phyloP scores from a whole-genome alignment of 768 basidiomycete species.

The Amanita jacksonii region DNA sequence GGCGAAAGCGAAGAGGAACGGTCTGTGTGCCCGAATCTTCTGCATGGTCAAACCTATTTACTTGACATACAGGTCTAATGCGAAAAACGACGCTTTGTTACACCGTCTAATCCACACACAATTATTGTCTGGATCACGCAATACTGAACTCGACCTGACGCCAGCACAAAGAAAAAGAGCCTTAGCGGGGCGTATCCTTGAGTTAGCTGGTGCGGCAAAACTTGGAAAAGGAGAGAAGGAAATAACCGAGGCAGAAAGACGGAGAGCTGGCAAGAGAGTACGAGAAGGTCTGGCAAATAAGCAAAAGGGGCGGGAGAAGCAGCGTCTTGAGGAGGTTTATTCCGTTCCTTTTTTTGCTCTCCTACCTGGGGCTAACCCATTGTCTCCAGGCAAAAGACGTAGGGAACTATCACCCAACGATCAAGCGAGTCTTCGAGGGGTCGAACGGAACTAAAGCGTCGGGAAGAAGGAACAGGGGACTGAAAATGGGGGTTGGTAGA shows the following conservation, averaged over 20 bases:
- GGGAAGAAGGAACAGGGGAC: conserved; percentile 51
- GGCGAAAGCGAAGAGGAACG: conserved; percentile 47
- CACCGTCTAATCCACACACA: conserved; percentile 76
- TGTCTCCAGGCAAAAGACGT: conserved; percentile 61
- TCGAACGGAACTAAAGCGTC: conserved; percentile 14
- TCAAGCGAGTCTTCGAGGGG: conserved; percentile 57
- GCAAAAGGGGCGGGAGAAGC: conserved; percentile 43
- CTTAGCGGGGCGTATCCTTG: conserved; percentile 66
- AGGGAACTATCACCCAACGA: conserved; percentile 75
- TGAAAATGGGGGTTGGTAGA: conserved; percentile 72
- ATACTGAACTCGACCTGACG: conserved; percentile 49
- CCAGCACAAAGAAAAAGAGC: conserved; percentile 67
- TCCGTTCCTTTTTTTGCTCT: too few relatives aligned
- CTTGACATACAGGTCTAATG: conserved; percentile 48
- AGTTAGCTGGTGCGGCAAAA: conserved; percentile 56
- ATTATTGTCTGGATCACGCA: conserved; percentile 64
- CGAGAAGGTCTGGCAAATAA: conserved; percentile 61
- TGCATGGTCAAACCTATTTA: neutral
- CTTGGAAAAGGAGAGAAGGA: conserved; percentile 66
- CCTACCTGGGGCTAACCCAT: neutral
- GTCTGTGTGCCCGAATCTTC: conserved; percentile 20
- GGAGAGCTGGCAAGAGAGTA: conserved; percentile 62
- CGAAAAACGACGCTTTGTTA: conserved; percentile 68
- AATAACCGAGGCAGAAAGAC: conserved; percentile 53
- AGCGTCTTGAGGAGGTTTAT: conserved; percentile 58